Evolutionary conservation across 2,329 filamentous ascomycete species (phyloP).

Genomic region (Trichoderma aggressivum): DNA sequence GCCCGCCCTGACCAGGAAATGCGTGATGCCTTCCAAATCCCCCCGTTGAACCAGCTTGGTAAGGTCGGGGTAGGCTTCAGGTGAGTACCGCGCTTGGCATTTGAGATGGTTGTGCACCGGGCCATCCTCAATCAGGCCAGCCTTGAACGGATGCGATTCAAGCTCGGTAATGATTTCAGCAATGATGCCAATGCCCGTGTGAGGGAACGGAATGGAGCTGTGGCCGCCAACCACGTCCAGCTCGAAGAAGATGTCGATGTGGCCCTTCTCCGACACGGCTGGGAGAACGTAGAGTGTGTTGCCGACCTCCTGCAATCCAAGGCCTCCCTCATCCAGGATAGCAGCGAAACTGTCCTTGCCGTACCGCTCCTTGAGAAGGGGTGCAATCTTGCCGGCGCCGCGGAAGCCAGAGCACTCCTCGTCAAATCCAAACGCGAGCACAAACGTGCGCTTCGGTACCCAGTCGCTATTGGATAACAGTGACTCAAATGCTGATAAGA

Average conservation of each 20-base stretch:
- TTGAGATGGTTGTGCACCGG: constrained; percentile 55
- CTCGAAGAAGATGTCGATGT: constrained; percentile 56
- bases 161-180: constrained; percentile 64
- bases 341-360: constrained; percentile 56
- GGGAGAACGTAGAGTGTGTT: constrained; percentile 52
- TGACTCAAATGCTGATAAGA: constrained; percentile 43
- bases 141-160: constrained; percentile 55
- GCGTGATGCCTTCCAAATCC: constrained; percentile 31
- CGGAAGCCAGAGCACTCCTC: constrained; percentile 58
- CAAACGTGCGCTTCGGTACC: constrained; percentile 52
- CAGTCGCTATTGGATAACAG: constrained; percentile 48
- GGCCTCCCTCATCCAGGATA: constrained; percentile 61
- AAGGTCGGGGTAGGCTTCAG: constrained; percentile 43
- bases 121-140: constrained; percentile 44
- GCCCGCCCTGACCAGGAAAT: constrained; percentile 25
- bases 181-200: constrained; percentile 68
- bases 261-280: constrained; percentile 61
- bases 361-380: constrained; percentile 48
- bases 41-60: constrained; percentile 30
- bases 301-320: constrained; percentile 49
- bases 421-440: constrained; percentile 62
- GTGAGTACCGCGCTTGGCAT: constrained; percentile 56
- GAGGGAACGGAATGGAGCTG: constrained; percentile 56
- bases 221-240: constrained; percentile 59
- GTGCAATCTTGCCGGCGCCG: constrained; percentile 52